Evolutionary conservation across 139 green algal genomes (phyloP).

Genomic region (Closterium sp.): DNA sequence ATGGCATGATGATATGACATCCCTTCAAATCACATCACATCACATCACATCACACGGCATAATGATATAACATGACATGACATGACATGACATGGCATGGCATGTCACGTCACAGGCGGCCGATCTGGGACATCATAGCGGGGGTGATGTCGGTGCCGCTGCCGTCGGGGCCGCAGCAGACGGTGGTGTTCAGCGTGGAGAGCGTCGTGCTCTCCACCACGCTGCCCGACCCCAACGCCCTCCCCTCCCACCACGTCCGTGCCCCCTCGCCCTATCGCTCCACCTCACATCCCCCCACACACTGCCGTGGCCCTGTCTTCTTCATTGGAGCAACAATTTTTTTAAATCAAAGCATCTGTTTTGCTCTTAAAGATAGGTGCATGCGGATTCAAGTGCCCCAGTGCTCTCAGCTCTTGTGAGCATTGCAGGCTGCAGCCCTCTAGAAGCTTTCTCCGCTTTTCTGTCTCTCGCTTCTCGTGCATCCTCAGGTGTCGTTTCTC

Average conservation of each 20-base stretch:
- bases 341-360: too few species aligned
- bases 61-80: background rate
- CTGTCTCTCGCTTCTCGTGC: background rate
- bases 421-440: too few species aligned
- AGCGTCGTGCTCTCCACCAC: background rate
- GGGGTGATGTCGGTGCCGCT: slow-evolving; percentile 8
- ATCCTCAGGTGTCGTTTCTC: slow-evolving; percentile 38
- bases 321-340: too few species aligned
- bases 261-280: background rate
- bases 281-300: too few species aligned
- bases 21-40: background rate
- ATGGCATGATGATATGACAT: background rate
- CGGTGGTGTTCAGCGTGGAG: background rate
- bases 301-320: too few species aligned
- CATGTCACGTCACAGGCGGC: background rate
- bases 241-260: background rate
- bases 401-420: too few species aligned
- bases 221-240: background rate
- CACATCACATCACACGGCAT: background rate
- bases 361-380: too few species aligned
- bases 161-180: background rate
- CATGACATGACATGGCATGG: background rate
- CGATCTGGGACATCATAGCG: slow-evolving; percentile 5
- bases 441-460: too few species aligned
- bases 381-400: too few species aligned